These are phyloP conservation scores for Diversispora epigaea DNA, from an alignment of 192 early-diverging fungal genomes.

Conservation along the genomic window DNA sequence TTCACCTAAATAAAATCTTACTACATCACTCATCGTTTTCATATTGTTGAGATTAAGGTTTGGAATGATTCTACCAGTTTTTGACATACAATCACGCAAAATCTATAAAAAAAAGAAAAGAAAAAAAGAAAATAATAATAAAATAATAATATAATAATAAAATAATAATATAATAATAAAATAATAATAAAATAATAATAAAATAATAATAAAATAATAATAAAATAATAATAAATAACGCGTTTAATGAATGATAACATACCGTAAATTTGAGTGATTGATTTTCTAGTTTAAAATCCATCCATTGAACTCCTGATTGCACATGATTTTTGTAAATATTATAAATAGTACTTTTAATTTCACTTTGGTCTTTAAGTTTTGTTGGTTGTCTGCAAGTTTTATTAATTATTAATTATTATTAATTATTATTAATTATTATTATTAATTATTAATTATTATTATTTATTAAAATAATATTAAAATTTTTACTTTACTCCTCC, in stretches of 20 bases:
- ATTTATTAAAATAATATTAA: too few species aligned
- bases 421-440: too few species aligned
- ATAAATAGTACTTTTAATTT: too few species aligned
- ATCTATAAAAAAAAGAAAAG: slow-evolving; percentile 35
- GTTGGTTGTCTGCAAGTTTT: too few species aligned
- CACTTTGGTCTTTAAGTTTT: too few species aligned
- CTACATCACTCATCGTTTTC: slow-evolving; percentile 36
- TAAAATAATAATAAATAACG: too few species aligned
- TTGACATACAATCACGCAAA: slow-evolving; percentile 39
- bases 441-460: too few species aligned
- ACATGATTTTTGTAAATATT: too few species aligned
- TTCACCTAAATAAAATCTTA: slow-evolving; percentile 37
- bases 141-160: slow-evolving; percentile 16
- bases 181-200: background rate
- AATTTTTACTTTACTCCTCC: too few species aligned
- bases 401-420: too few species aligned
- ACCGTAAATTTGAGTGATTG: slow-evolving; percentile 43
- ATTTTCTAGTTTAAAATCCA: slow-evolving; percentile 28
- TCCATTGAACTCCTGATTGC: slow-evolving; percentile 4
- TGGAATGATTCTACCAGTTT: slow-evolving; percentile 40
- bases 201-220: background rate
- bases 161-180: background rate
- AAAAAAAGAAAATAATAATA: too few species aligned
- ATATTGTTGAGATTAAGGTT: slow-evolving; percentile 44
- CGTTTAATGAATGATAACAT: background rate